Percentiles rank a stretch among this genome's conserved stretches.
Evolutionary conservation across 169 alveolate species (phyloP).

Genomic region (Perkinsus marinus): DNA sequence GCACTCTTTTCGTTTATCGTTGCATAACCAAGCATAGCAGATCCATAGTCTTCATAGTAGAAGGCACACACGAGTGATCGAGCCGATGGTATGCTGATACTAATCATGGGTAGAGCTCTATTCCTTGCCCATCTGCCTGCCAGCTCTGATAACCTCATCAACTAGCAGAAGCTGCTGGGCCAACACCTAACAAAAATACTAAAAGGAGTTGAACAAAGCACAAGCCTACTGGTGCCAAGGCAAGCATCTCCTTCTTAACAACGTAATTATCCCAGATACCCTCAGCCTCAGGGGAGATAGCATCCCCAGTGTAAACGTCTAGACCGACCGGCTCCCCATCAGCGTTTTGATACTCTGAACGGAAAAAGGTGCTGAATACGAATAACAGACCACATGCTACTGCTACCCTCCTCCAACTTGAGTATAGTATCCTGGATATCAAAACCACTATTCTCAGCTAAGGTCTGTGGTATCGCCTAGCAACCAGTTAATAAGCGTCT

Average conservation of each 20-base stretch:
- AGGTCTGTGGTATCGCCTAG: constrained; percentile 71
- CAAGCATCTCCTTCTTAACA: constrained; percentile 83
- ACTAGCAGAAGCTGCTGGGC: constrained; percentile 93
- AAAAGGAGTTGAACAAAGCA: background rate
- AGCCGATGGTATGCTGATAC: no score
- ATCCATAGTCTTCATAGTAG: no score
- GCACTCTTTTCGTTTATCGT: background rate
- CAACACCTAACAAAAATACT: constrained; percentile 23
- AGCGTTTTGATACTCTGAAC: constrained; percentile 63
- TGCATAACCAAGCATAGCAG: background rate
- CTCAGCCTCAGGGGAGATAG: constrained; percentile 73
- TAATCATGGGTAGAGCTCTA: background rate
- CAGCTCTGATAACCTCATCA: constrained; percentile 95
- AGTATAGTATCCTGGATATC: constrained; percentile 68
- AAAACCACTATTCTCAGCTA: constrained; percentile 92
- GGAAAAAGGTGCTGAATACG: no score
- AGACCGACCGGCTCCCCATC: constrained; percentile 78
- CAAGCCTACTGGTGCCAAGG: constrained; percentile 76
- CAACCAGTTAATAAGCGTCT: background rate
- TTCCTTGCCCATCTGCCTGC: constrained; percentile 71
- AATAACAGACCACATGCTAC: background rate
- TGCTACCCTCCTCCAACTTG: constrained; percentile 25
- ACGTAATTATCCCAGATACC: constrained; percentile 88
- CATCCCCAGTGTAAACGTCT: constrained; percentile 80
- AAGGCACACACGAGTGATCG: background rate